Percentiles rank a stretch among this genome's conserved stretches.
These are phyloP conservation scores for Agrocybe pediades DNA, from an alignment of 768 basidiomycete genomes.

Conservation along the genomic window DNA sequence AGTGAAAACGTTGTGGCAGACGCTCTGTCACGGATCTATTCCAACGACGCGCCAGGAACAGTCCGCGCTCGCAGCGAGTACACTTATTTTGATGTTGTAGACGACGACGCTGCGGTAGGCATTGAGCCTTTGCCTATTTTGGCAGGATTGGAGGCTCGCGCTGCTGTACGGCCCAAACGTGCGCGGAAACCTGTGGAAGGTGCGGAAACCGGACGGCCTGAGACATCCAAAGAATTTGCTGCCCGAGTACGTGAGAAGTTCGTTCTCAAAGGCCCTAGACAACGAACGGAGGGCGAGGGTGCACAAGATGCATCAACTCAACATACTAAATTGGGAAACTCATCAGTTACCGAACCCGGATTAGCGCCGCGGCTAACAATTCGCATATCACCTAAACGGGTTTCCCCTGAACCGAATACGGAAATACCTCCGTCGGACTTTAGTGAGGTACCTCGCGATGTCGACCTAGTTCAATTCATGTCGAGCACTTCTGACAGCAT, in stretches of 20 bases:
- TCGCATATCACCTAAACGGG: too few species aligned
- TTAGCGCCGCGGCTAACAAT: conserved; percentile 33
- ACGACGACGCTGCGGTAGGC: conserved; percentile 1
- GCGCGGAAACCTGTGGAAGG: background rate
- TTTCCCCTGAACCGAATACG: too few species aligned
- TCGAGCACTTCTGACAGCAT: background rate
- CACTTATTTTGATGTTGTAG: conserved; percentile 12
- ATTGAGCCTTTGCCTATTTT: background rate
- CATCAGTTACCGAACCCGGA: conserved; percentile 22
- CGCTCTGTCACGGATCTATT: background rate
- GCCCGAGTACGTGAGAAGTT: conserved; percentile 17
- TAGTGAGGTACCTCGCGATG: conserved; percentile 12
- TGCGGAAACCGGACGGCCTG: conserved; percentile 15
- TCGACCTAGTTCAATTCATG: too few species aligned
- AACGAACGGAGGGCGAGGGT: conserved; percentile 25
- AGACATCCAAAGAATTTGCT: conserved; percentile 21
- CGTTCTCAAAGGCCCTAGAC: conserved; percentile 27
- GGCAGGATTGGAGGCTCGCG: conserved; percentile 8
- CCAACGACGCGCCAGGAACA: conserved; percentile 6
- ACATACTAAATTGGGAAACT: too few species aligned
- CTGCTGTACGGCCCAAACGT: background rate
- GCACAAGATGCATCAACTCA: background rate
- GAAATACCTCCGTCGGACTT: conserved; percentile 28
- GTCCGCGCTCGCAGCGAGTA: conserved; percentile 10
- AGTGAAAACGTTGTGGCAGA: background rate